Base-by-base conservation (phyloP, 2,329 filamentous ascomycete genomes). In the Nectriaceae sp. region DNA sequence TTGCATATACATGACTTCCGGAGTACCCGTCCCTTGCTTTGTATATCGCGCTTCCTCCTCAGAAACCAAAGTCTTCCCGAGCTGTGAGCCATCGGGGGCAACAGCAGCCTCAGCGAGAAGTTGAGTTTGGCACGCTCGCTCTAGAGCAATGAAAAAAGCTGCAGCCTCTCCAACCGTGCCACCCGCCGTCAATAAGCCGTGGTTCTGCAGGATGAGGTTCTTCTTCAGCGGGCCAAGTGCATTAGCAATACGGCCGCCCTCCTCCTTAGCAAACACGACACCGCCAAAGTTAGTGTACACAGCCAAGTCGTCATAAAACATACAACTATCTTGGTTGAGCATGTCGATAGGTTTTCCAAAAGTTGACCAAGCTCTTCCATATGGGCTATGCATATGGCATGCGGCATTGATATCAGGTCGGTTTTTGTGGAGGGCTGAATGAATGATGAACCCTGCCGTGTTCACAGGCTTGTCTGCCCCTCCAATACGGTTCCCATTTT, bases 81-180 rank as follows among this genome's bases (percentile, higher is more conserved):
- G 40, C 4, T 61, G 59, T 3, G 49, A 56, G 2, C 63, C 64
- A 6, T 62, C 26, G 5, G 56, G 59, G n/a, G 56, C 31, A 1
- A 59, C 53, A 1, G 85, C 85, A 0, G 84, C 82, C 65, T 90
- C 87, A 13, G 82, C 80, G 46, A 81, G 70, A 29, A 90, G 67
- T 65, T 90, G 88, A 10, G 85, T 75, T 44, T 83, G 76, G 56
- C 87, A 90, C 10, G 79, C 81, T 35, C 83, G 75, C 65, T 90
- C 87, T 57, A 89, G 74, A 4, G 83, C 68, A 3, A 81, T 82
- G 62, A 88, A 89, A 45, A 89, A 69, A 54, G 82, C 88, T 0
- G 84, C 84, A 0, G 87, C 86, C 66, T 89, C 87, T 53, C 87
- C 87, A 3, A 90, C 84, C 0, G 86, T 90, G 1, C 65, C 62